These are phyloP conservation scores for Geoglossum glabrum DNA, from an alignment of 495 filamentous ascomycete species.

Conservation along the genomic window DNA sequence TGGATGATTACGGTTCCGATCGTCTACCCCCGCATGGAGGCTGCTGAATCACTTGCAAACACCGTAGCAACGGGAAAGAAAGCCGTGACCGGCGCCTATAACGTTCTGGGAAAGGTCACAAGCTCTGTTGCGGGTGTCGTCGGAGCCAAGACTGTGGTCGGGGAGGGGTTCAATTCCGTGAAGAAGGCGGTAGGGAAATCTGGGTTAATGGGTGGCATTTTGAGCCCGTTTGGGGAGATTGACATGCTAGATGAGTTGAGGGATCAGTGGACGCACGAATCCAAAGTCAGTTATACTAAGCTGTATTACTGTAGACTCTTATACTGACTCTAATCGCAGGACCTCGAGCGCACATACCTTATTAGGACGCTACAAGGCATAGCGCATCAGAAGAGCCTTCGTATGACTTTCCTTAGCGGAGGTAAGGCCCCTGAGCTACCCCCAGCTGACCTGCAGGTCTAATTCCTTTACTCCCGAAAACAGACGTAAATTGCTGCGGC, in stretches of 20 bases:
- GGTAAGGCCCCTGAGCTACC: conserved; percentile 21
- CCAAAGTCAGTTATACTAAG: conserved; percentile 35
- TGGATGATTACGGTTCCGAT: conserved; percentile 85
- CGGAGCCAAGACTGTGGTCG: conserved; percentile 78
- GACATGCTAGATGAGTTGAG: conserved; percentile 84
- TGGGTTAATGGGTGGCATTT: conserved; percentile 79
- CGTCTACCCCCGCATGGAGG: conserved; percentile 78
- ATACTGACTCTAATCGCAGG: conserved; percentile 22
- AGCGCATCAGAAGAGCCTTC: conserved; percentile 73
- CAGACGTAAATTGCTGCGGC: conserved; percentile 74
- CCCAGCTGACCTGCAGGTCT: background rate
- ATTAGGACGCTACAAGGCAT: conserved; percentile 92
- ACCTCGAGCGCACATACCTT: conserved; percentile 88
- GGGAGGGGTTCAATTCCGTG: conserved; percentile 76
- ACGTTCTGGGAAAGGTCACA: conserved; percentile 81
- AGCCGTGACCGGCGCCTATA: conserved; percentile 86
- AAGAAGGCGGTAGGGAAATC: conserved; percentile 92
- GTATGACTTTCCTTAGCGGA: conserved; percentile 91
- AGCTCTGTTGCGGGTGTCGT: conserved; percentile 87
- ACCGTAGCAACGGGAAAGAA: conserved; percentile 92
- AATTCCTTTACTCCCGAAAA: background rate
- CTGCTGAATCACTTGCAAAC: conserved; percentile 71
- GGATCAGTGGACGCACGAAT: conserved; percentile 96
- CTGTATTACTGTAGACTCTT: background rate
- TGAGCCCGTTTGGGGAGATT: conserved; percentile 94